phyloP scores from a whole-genome alignment of 192 early-diverging fungal species.

The Spizellomyces punctatus region DNA sequence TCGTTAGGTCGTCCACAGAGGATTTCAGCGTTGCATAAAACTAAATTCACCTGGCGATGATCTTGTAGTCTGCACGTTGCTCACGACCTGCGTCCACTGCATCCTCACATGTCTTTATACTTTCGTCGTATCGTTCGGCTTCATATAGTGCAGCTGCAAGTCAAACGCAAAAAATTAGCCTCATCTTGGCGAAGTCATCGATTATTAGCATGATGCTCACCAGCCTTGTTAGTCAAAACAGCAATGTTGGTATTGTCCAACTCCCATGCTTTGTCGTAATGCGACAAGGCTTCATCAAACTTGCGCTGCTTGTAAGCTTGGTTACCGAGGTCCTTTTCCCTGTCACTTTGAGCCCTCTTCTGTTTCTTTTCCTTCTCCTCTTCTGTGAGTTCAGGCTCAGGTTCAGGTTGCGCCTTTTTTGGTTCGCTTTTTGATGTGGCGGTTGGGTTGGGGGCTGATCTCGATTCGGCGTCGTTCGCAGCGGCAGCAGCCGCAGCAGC shows the following conservation, averaged over 20 bases:
- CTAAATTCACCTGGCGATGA: conserved; percentile 73
- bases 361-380: conserved; percentile 69
- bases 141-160: conserved; percentile 86
- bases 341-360: conserved; percentile 60
- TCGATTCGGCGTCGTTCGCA: conserved; percentile 36
- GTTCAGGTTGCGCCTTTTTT: conserved; percentile 45
- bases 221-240: conserved; percentile 94
- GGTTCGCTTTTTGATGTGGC: conserved; percentile 8
- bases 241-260: conserved; percentile 89
- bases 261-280: conserved; percentile 91
- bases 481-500: conserved; percentile 45
- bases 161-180: too few relatives aligned
- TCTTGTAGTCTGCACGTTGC: conserved; percentile 88
- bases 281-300: conserved; percentile 84
- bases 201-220: conserved; percentile 28
- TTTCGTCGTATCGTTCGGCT: conserved; percentile 88
- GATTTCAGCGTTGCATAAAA: background rate
- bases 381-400: conserved; percentile 43
- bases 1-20: too few relatives aligned
- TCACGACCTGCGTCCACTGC: conserved; percentile 93
- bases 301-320: conserved; percentile 88
- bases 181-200: too few relatives aligned
- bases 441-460: background rate
- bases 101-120: conserved; percentile 88
- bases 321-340: conserved; percentile 88